Conservation (phyloP, 2,329 filamentous ascomycete genomes). For the Cadophora malorum region DNA sequence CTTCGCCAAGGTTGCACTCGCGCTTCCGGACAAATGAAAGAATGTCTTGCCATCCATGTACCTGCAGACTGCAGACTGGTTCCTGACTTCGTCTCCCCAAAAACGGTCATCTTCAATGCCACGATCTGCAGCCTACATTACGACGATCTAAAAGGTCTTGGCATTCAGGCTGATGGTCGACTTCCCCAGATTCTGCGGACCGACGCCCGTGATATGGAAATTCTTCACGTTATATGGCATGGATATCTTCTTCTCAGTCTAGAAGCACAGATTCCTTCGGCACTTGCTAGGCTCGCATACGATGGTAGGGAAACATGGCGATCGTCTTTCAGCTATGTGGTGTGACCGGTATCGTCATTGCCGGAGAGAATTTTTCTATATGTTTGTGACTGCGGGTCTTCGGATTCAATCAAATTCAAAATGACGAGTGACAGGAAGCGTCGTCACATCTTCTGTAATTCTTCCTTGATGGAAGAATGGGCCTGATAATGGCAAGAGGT, state of each 20-base stretch:
- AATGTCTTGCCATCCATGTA: not conserved
- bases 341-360: not conserved
- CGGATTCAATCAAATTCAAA: not conserved
- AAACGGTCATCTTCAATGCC: conserved; percentile 6
- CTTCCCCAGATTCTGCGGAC: conserved; percentile 23
- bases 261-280: not conserved
- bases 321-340: not conserved
- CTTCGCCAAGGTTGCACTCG: not conserved
- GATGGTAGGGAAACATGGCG: not conserved
- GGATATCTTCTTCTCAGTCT: not conserved
- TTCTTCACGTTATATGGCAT: not conserved
- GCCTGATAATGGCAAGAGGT: not conserved
- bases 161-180: conserved; percentile 30
- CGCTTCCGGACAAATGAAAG: not conserved
- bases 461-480: not conserved
- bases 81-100: not conserved
- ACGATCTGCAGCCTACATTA: conserved; percentile 19
- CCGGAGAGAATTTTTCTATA: not conserved
- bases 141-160: conserved; percentile 18
- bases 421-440: not conserved
- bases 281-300: not conserved
- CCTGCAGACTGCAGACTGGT: not conserved
- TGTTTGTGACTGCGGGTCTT: not conserved
- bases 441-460: not conserved
- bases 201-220: not conserved